A percentile compares a stretch with the other conserved stretches of the same genome.
phyloP scores from a whole-genome alignment of 2,329 filamentous ascomycete species.

The Sarocladiaceae sp. region DNA sequence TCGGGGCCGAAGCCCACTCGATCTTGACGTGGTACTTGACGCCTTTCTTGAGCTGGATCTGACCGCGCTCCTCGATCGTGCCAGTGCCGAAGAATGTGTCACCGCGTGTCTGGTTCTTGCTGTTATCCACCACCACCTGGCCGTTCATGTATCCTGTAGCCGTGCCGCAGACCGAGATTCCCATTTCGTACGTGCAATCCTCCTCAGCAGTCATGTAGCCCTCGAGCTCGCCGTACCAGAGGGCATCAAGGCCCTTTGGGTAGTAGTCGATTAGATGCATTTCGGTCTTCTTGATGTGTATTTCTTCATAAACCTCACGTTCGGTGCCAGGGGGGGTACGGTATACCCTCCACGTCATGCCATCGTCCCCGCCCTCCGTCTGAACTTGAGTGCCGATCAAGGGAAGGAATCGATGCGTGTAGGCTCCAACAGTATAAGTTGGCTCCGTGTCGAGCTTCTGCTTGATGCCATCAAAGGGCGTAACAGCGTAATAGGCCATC shows the following conservation, averaged over 20 bases:
- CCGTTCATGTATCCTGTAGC: constrained; percentile 61
- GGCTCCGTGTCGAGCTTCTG: constrained; percentile 41
- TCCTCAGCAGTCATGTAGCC: constrained; percentile 56
- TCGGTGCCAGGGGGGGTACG: constrained; percentile 49
- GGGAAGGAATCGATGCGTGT: constrained; percentile 62
- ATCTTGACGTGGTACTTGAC: constrained; percentile 55
- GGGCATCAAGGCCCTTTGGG: constrained; percentile 47
- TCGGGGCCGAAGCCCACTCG: constrained; percentile 56
- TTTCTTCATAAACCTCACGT: constrained; percentile 47
- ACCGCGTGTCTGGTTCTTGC: constrained; percentile 57
- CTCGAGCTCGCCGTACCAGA: constrained; percentile 60
- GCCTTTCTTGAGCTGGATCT: constrained; percentile 53
- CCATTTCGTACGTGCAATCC: constrained; percentile 59
- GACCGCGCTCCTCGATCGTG: constrained; percentile 59
- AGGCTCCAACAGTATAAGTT: constrained; percentile 55
- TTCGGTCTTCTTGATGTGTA: constrained; percentile 44
- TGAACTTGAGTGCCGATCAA: constrained; percentile 50
- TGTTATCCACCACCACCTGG: constrained; percentile 61
- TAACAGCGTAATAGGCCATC: constrained; percentile 62
- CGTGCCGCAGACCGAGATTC: constrained; percentile 60
- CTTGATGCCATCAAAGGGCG: constrained; percentile 67
- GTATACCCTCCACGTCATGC: constrained; percentile 60
- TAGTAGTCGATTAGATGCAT: constrained; percentile 46
- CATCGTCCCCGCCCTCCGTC: constrained; percentile 46
- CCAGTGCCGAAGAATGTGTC: constrained; percentile 63